Base-by-base conservation (phyloP, 768 basidiomycete genomes). In the Pleurotus djamor region DNA sequence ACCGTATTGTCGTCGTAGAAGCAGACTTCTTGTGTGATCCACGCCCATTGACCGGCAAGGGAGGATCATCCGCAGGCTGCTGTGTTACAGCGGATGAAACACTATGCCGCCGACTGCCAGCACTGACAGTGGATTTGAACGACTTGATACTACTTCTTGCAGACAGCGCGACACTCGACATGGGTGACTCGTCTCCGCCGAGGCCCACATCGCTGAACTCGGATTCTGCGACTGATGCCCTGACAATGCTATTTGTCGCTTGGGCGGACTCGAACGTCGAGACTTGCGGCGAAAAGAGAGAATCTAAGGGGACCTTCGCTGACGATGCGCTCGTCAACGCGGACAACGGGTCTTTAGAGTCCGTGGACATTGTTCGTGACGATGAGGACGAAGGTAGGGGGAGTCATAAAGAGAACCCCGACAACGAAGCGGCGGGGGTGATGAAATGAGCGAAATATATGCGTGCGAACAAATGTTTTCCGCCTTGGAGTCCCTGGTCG, bases 161-260 rank as follows among this genome's bases (percentile, higher is more conserved):
- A 59, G 74, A 73, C 38, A 77, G 64, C 21, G 74, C 70, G 38
- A 78, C 67, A 5, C 79, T 70, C 33, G 76, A 76, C 52, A 78
- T 73, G 36, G 63, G 56, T 6, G 61, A 55, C 17, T 82, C 80
- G 59, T 84, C 54, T 21, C 54, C 82, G 59, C 83, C 81, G 7
- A 84, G 73, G 36, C 79, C 82, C 64, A 86, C 77, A 58, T 90
- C 87, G 62, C 87, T 88, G 64, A 87, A 82, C 63, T 88, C 88
- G 14, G 86, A 81, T 52, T 81, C 80, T 4, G 83, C 78, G 32
- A 82, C 67, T 17, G 85, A 87, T 56, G 72, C 68, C 48, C 73
- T 69, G 21, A 28, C 21, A 44, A 32, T 44, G 21, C 37, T 63
- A 65, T 68, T 14, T 70, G 67, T 48, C 69, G 70, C 57, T 63